Percentiles rank a stretch among this genome's conserved stretches.
Evolutionary conservation across 2,329 filamentous ascomycete species (phyloP).

Genomic region (Drechslera avenae): DNA sequence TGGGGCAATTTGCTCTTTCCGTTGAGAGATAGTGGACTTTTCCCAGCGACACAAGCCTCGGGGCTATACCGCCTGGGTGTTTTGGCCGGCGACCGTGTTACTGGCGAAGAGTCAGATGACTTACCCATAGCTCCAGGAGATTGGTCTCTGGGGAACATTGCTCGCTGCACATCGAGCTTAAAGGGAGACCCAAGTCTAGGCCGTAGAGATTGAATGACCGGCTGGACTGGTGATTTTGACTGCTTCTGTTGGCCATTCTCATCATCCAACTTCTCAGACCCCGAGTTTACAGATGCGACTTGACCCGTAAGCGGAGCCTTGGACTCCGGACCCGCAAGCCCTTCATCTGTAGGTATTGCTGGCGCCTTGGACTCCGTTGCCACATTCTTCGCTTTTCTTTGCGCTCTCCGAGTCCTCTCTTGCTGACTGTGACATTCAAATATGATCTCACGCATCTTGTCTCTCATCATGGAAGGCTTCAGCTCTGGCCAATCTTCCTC

Average conservation of each 20-base stretch:
- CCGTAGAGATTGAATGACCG: neutral
- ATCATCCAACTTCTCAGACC: neutral
- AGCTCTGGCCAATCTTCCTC: constrained; percentile 61
- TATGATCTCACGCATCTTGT: constrained; percentile 68
- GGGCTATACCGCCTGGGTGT: constrained; percentile 8
- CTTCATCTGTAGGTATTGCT: neutral
- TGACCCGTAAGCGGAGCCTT: neutral
- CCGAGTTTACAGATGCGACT: neutral
- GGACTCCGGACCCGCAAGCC: neutral
- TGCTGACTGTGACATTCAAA: constrained; percentile 64
- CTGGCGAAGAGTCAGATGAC: constrained; percentile 2
- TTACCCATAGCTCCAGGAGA: neutral
- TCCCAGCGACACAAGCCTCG: constrained; percentile 15
- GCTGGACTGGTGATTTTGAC: neutral
- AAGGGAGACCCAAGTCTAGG: constrained; percentile 22
- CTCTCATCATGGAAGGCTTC: constrained; percentile 64
- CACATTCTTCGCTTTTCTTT: constrained; percentile 22
- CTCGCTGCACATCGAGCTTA: neutral
- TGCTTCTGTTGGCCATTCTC: neutral
- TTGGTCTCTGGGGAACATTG: neutral
- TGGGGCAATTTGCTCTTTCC: neutral
- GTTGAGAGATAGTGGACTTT: neutral
- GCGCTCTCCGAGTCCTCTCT: constrained; percentile 12
- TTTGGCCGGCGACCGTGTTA: neutral
- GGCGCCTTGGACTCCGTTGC: neutral